These are phyloP conservation scores for Exophiala sideris DNA, from an alignment of 2,329 filamentous ascomycete species.

Conservation along the genomic window DNA sequence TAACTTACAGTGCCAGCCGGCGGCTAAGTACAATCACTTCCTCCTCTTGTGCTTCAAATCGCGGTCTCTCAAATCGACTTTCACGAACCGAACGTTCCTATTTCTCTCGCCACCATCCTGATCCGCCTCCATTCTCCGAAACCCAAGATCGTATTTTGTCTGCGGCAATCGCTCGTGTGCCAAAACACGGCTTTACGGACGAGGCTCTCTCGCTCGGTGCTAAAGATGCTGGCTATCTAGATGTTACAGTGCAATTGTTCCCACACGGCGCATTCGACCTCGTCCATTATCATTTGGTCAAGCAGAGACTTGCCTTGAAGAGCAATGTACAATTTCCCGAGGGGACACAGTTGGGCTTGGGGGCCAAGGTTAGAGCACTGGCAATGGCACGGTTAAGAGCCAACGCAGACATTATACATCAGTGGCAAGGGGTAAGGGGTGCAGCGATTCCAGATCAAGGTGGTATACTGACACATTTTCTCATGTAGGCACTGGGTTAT, in stretches of 20 bases:
- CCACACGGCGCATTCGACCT: slow-evolving; percentile 77
- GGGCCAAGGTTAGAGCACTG: slow-evolving; percentile 65
- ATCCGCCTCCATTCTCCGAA: slow-evolving; percentile 61
- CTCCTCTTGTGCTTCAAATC: background rate
- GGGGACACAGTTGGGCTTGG: slow-evolving; percentile 44
- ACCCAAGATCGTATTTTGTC: slow-evolving; percentile 74
- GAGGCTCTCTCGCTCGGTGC: slow-evolving; percentile 72
- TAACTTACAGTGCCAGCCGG: background rate
- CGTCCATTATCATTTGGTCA: slow-evolving; percentile 72
- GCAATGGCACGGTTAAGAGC: slow-evolving; percentile 73
- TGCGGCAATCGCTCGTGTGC: slow-evolving; percentile 75
- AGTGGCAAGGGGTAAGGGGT: slow-evolving; percentile 78
- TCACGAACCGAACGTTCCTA: slow-evolving; percentile 43
- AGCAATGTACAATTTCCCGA: slow-evolving; percentile 40
- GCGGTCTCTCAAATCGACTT: background rate
- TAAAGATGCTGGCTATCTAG: slow-evolving; percentile 78
- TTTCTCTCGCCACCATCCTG: slow-evolving; percentile 70
- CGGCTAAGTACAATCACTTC: too few relatives aligned
- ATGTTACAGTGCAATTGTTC: slow-evolving; percentile 80
- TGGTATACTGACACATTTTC: slow-evolving; percentile 9
- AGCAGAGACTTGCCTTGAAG: slow-evolving; percentile 60
- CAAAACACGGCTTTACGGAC: slow-evolving; percentile 75
- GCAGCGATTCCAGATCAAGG: background rate
- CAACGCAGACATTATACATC: slow-evolving; percentile 68
- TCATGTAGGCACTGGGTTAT: slow-evolving; percentile 71